Percentiles rank a stretch among this genome's conserved stretches.
phyloP scores from a whole-genome alignment of 371 early-diverging fungal species.

The Gilbertella persicaria region DNA sequence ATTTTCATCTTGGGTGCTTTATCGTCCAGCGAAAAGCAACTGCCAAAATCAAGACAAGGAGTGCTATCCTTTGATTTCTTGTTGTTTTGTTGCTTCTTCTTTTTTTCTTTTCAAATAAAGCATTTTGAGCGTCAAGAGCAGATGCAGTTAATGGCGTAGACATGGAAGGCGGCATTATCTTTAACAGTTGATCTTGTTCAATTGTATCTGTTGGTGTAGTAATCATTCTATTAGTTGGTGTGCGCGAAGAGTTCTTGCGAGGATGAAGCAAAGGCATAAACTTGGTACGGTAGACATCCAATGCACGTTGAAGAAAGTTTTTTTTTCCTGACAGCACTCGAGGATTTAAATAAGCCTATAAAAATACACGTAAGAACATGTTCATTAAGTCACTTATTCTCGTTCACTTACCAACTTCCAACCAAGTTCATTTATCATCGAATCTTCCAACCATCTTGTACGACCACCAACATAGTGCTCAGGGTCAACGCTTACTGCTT shows the following conservation, averaged over 20 bases:
- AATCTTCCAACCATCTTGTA: conserved; percentile 36
- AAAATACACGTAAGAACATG: neutral
- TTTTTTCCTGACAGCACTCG: conserved; percentile 46
- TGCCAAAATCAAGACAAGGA: conserved; percentile 37
- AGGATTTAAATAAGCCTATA: conserved; percentile 48
- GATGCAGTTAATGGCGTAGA: conserved; percentile 26
- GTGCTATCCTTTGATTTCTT: conserved; percentile 10
- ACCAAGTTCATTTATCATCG: conserved; percentile 42
- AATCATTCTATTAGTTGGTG: conserved; percentile 19
- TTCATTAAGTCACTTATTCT: neutral
- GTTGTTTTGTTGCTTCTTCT: conserved; percentile 5
- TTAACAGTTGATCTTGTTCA: conserved; percentile 12
- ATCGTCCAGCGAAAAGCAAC: conserved; percentile 52
- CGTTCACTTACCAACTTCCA: conserved; percentile 43
- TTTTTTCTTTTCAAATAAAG: conserved; percentile 21
- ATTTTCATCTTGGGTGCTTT: conserved; percentile 17
- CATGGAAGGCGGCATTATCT: conserved; percentile 16
- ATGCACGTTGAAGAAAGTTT: conserved; percentile 43
- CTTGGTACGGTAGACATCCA: conserved; percentile 45
- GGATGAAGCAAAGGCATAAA: conserved; percentile 45
- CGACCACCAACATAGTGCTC: conserved; percentile 32
- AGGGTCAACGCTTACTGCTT: conserved; percentile 24
- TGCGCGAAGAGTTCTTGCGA: conserved; percentile 29
- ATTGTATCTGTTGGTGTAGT: conserved; percentile 12
- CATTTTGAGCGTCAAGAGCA: conserved; percentile 25